These are phyloP conservation scores for Lipomyces mesembrius DNA, from an alignment of 805 yeast species.

Conservation along the genomic window DNA sequence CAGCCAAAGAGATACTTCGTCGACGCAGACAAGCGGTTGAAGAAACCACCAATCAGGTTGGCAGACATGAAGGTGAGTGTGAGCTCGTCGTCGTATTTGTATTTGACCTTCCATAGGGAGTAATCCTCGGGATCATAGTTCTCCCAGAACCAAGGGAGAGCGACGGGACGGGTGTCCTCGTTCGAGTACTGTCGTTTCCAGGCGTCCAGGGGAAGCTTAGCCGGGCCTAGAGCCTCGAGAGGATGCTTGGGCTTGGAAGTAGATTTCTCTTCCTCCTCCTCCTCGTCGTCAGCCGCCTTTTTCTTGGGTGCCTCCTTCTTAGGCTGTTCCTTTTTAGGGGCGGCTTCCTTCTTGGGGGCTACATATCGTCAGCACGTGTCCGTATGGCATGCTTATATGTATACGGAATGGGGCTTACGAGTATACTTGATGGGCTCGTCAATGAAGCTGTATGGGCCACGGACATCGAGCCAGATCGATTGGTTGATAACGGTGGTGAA, in stretches of 20 bases:
- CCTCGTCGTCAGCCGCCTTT: slow-evolving; percentile 41
- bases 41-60: slow-evolving; percentile 97
- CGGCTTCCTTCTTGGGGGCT: slow-evolving; percentile 48
- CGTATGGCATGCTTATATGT: neutral
- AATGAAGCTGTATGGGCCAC: slow-evolving; percentile 56
- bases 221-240: slow-evolving; percentile 77
- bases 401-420: slow-evolving; percentile 11
- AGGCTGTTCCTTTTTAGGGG: slow-evolving; percentile 71
- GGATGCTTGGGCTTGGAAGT: slow-evolving; percentile 81
- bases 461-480: slow-evolving; percentile 55
- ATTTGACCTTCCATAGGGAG: slow-evolving; percentile 93
- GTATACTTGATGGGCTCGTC: slow-evolving; percentile 69
- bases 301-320: slow-evolving; percentile 46
- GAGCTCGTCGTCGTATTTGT: slow-evolving; percentile 97
- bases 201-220: slow-evolving; percentile 75
- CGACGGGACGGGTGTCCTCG: slow-evolving; percentile 92
- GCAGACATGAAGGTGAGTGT: slow-evolving; percentile 97
- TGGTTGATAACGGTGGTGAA: slow-evolving; percentile 58
- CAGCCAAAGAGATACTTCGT: slow-evolving; percentile 93
- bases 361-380: neutral
- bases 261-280: slow-evolving; percentile 47
- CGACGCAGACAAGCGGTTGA: slow-evolving; percentile 90
- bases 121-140: slow-evolving; percentile 89
- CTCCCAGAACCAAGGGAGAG: slow-evolving; percentile 98
- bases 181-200: slow-evolving; percentile 97